phyloP scores from a whole-genome alignment of 2,329 filamentous ascomycete species.

The Colletotrichum navitas region DNA sequence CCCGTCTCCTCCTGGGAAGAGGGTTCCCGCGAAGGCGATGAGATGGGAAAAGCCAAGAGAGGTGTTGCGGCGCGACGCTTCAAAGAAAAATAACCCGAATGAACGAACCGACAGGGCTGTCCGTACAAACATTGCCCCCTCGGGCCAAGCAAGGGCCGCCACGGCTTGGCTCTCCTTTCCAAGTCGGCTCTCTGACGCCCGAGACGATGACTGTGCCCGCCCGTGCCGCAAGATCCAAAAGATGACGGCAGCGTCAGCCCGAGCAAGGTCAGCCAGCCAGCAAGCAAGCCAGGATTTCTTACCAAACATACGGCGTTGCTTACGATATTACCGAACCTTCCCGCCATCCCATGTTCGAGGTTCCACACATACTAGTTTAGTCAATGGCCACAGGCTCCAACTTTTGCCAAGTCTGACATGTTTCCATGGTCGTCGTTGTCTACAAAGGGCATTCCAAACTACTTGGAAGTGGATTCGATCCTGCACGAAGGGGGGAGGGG shows the following conservation, averaged over 20 bases:
- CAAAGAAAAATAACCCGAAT: not conserved
- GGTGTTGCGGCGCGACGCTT: not conserved
- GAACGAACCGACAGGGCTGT: not conserved
- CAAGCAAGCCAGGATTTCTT: not conserved
- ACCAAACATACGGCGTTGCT: slow-evolving; percentile 1
- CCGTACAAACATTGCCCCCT: not conserved
- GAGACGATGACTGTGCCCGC: slow-evolving; percentile 30
- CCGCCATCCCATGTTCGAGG: slow-evolving; percentile 25
- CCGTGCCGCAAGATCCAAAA: not conserved
- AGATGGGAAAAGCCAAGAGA: not conserved
- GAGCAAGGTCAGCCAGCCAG: not conserved
- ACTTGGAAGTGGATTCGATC: not conserved
- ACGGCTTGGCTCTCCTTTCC: not conserved
- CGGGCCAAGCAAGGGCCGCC: slow-evolving; percentile 2
- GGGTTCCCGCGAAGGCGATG: not conserved
- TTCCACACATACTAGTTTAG: not conserved
- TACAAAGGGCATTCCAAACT: not conserved
- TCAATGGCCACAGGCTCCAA: slow-evolving; percentile 3
- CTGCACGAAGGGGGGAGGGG: slow-evolving; percentile 2
- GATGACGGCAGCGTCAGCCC: slow-evolving; percentile 17
- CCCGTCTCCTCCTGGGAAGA: not conserved
- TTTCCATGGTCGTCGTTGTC: not conserved
- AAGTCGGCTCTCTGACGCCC: slow-evolving; percentile 5
- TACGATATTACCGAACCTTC: slow-evolving; percentile 28
- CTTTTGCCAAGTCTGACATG: slow-evolving; percentile 9